Conservation (phyloP, 2,329 filamentous ascomycete genomes). For the Orbilia brochopaga region DNA sequence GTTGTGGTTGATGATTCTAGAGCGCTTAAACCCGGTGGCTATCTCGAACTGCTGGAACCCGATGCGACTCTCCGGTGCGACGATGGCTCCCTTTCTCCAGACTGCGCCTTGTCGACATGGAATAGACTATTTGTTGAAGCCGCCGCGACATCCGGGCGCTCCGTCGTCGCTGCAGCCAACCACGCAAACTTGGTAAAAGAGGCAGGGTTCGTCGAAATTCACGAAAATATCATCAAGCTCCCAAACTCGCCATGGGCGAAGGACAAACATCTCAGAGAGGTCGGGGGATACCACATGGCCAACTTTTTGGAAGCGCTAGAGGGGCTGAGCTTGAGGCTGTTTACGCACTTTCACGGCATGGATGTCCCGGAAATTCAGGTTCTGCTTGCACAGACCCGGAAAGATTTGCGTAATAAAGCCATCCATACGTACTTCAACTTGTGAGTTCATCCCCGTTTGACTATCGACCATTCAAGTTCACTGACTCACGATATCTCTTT, state of each 20-base stretch:
- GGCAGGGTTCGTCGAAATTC: slow-evolving; percentile 60
- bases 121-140: slow-evolving; percentile 54
- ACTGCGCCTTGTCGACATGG: slow-evolving; percentile 55
- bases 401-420: slow-evolving; percentile 58
- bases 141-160: slow-evolving; percentile 55
- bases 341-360: slow-evolving; percentile 63
- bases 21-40: slow-evolving; percentile 37
- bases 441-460: slow-evolving; percentile 54
- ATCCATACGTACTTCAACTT: slow-evolving; percentile 59
- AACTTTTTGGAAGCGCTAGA: slow-evolving; percentile 61
- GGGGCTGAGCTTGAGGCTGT: slow-evolving; percentile 63
- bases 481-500: background rate
- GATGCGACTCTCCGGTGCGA: slow-evolving; percentile 21
- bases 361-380: slow-evolving; percentile 62
- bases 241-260: slow-evolving; percentile 62
- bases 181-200: slow-evolving; percentile 48
- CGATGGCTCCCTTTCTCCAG: slow-evolving; percentile 39
- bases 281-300: slow-evolving; percentile 56
- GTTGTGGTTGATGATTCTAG: background rate
- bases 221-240: slow-evolving; percentile 59
- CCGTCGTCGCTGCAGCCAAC: slow-evolving; percentile 51
- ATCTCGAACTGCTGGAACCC: slow-evolving; percentile 50
- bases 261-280: slow-evolving; percentile 60
- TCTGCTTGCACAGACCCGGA: slow-evolving; percentile 62
- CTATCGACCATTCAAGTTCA: background rate